Evolutionary conservation across 306 rosid species (phyloP).

Genomic region (Fagus crenata): DNA sequence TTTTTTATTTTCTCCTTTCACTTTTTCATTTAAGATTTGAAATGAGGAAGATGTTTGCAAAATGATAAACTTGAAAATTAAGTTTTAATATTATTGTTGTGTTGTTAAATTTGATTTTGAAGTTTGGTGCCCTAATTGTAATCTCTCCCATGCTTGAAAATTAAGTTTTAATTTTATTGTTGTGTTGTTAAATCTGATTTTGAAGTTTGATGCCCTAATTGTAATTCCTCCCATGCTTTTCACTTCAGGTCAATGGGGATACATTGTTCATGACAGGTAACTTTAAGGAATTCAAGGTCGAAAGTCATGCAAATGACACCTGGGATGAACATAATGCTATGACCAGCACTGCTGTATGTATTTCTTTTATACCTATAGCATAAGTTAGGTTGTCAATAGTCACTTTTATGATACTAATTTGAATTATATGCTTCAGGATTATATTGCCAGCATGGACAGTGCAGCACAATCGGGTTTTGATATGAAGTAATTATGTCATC

Average conservation of each 20-base stretch:
- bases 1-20: not conserved
- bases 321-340: conserved; percentile 86
- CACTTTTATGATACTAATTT: conserved; percentile 32
- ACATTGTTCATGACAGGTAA: conserved; percentile 86
- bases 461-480: conserved; percentile 67
- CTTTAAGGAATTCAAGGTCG: conserved; percentile 90
- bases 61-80: not conserved
- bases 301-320: conserved; percentile 53
- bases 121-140: not conserved
- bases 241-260: conserved; percentile 89
- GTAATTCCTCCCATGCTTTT: conserved; percentile 13
- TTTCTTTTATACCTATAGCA: conserved; percentile 10
- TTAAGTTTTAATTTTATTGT: too few species aligned
- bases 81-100: not conserved
- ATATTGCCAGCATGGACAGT: conserved; percentile 82
- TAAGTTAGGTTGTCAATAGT: conserved; percentile 9
- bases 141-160: conserved; percentile 7
- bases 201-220: not conserved
- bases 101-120: not conserved
- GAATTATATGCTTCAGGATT: conserved; percentile 65
- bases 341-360: conserved; percentile 86
- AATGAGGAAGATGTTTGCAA: not conserved
- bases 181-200: not conserved
- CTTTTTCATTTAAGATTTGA: too few species aligned
- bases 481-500: conserved; percentile 64